Evolutionary conservation across 2,329 filamentous ascomycete genomes (phyloP), one percentile per base, ranked within the genome.

Genomic region (Aureobasidium sp.): DNA sequence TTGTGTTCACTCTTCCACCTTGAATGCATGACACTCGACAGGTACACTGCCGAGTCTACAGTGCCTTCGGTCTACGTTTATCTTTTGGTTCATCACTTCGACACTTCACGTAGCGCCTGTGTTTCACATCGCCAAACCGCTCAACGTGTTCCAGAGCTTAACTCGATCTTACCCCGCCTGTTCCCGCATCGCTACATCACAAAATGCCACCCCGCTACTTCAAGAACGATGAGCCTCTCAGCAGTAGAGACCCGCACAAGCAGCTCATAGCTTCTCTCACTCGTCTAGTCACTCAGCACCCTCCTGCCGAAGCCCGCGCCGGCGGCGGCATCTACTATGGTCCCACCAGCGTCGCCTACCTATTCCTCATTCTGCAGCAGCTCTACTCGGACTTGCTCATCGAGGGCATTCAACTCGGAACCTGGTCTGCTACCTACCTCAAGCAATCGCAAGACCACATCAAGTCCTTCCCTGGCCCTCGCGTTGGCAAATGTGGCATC

Each of bases 241-340:
- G 72, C 60, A 68, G 70, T 61, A 68, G 73, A 71, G 78, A 81
- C 65, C 75, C 79, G 61, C 74, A 78, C 70, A 79, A 80, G 64
- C 79, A 81, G 68, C 72, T 81, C 65, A 71, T 79, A 67, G 78
- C 78, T 61, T 80, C 78, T 17, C 72, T 81, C 56, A 76, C 75
- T 36, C 78, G 79, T 63, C 73, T 81, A 42, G 75, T 80, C 48
- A 78, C 72, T 53, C 73, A 79, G 12, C 70, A 79, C 66, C 79
- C 79, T 48, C 79, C 79, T 23, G 74, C 78, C 48, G 71, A 73
- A 47, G 69, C 80, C 51, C 72, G 72, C 34, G 77, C 78, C 10
- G 75, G 76, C 50, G 79, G 79, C 42, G 79, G 79, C 26, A 73
- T 81, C 32, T 81, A 79, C 71, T 77, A 79, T 69, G 79, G 79